Percentiles rank a stretch among this genome's conserved stretches.
Evolutionary conservation across 2,329 filamentous ascomycete genomes (phyloP).

Genomic region (Fusarium dlaminii): DNA sequence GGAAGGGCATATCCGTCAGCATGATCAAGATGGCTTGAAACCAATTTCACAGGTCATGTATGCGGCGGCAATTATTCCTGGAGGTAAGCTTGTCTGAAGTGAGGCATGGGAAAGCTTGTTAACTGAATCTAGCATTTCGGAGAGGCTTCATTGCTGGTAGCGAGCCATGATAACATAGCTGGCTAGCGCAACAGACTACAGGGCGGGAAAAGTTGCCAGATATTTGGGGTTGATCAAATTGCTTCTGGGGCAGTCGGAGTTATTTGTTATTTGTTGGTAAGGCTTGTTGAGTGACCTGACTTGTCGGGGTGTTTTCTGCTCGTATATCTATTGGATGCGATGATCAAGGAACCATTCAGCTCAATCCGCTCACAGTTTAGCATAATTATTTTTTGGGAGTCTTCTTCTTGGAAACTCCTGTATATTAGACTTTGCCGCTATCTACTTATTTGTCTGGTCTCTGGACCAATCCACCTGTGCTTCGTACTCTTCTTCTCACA

Average conservation of each 20-base stretch:
- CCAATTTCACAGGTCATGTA: conserved; percentile 68
- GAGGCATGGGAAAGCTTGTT: neutral
- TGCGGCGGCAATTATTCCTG: conserved; percentile 63
- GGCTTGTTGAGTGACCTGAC: neutral
- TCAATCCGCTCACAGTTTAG: neutral
- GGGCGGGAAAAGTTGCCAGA: too few relatives aligned
- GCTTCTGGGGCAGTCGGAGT: neutral
- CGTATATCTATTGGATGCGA: neutral
- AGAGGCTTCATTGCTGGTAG: conserved; percentile 6
- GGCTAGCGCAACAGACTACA: neutral
- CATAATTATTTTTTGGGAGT: neutral
- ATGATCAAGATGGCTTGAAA: conserved; percentile 52
- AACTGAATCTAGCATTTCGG: neutral
- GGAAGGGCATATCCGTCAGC: conserved; percentile 48
- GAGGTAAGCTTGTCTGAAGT: conserved; percentile 54
- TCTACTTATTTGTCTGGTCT: neutral
- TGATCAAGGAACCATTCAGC: neutral
- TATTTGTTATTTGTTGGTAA: neutral
- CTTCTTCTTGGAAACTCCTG: neutral
- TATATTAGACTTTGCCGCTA: neutral
- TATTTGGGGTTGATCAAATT: too few relatives aligned
- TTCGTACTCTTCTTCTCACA: neutral
- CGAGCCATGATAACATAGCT: neutral
- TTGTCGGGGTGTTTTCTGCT: neutral
- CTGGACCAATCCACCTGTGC: neutral